Percentiles rank a stretch among this genome's conserved stretches.
phyloP scores from a whole-genome alignment of 2,329 filamentous ascomycete species.

The Talaromyces verruculosus region DNA sequence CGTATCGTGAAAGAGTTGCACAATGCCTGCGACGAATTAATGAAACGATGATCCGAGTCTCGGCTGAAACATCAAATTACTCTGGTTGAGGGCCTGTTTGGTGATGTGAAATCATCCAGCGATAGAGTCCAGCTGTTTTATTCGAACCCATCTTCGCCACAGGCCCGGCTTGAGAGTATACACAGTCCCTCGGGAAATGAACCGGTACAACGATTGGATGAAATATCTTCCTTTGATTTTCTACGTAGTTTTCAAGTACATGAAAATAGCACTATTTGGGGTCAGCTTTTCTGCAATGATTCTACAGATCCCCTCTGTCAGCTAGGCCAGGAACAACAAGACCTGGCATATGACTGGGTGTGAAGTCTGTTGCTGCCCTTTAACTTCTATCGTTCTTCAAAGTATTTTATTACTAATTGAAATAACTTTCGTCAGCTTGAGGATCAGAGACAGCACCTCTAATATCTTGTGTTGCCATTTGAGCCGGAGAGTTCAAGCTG shows the following conservation, averaged over 20 bases:
- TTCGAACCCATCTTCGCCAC: neutral
- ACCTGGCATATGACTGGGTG: neutral
- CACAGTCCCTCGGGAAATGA: neutral
- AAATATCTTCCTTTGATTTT: neutral
- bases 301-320: neutral
- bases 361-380: neutral
- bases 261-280: neutral
- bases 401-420: too few species aligned
- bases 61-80: neutral
- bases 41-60: neutral
- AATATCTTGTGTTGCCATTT: too few species aligned
- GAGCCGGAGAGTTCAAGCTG: too few species aligned
- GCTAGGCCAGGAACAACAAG: neutral
- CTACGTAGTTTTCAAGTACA: neutral
- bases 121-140: neutral
- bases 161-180: neutral
- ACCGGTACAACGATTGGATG: neutral
- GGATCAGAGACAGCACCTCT: too few species aligned
- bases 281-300: conserved; percentile 1
- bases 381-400: too few species aligned
- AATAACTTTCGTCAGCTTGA: too few species aligned
- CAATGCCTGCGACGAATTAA: neutral
- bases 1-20: neutral
- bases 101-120: neutral
- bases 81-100: neutral